Evolutionary conservation across 1,284 basidiomycete genomes (phyloP).

Genomic region (Apiotrichum sp.): DNA sequence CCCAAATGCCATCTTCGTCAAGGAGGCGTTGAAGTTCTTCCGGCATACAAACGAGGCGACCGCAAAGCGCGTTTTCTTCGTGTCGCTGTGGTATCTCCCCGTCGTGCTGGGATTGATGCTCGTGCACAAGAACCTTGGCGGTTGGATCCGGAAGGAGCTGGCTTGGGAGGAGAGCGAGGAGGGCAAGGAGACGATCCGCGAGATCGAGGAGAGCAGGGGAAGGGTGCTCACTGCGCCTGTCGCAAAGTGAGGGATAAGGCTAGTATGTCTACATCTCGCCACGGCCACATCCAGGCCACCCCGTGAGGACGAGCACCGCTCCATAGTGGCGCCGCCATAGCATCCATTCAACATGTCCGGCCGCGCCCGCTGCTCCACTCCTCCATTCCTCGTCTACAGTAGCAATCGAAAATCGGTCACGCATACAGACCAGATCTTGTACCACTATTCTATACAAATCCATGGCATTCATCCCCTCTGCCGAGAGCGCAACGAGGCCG

Average conservation of each 20-base stretch:
- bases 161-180: conserved; percentile 17
- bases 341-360: too few species aligned
- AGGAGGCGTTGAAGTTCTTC: conserved; percentile 73
- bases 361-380: too few species aligned
- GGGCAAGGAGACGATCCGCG: conserved; percentile 14
- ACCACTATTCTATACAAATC: conserved; percentile 1
- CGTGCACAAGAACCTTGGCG: conserved; percentile 77
- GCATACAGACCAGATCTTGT: not conserved
- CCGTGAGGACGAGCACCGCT: too few species aligned
- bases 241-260: not conserved
- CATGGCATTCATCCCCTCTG: not conserved
- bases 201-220: conserved; percentile 9
- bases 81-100: conserved; percentile 86
- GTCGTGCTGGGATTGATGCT: conserved; percentile 88
- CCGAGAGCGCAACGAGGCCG: too few species aligned
- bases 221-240: conserved; percentile 2
- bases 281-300: too few species aligned
- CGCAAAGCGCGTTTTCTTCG: conserved; percentile 72
- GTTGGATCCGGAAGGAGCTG: conserved; percentile 52
- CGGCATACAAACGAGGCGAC: conserved; percentile 59
- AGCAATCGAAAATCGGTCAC: too few species aligned
- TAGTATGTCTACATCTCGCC: too few species aligned
- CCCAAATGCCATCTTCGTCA: conserved; percentile 68
- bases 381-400: not conserved
- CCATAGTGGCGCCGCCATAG: too few species aligned